Evolutionary conservation across 495 filamentous ascomycete species (phyloP).

Genomic region (Aspergillus incahuasiensis): DNA sequence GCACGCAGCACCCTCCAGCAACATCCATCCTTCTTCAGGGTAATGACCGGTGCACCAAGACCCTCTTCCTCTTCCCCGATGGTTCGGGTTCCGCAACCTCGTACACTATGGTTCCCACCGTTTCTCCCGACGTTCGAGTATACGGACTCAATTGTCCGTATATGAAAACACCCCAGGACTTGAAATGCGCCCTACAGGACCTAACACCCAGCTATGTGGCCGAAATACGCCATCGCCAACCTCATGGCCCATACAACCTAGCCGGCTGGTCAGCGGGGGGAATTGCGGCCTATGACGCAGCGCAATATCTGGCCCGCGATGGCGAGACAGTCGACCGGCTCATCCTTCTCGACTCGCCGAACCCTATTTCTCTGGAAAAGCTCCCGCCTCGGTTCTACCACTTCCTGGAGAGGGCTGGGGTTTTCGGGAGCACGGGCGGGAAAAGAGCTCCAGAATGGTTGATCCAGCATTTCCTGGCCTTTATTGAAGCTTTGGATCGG

Average conservation of each 20-base stretch:
- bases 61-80: slow-evolving; percentile 72
- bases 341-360: slow-evolving; percentile 29
- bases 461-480: slow-evolving; percentile 26
- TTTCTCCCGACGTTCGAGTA: slow-evolving; percentile 41
- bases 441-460: neutral
- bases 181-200: slow-evolving; percentile 3
- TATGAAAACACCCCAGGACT: slow-evolving; percentile 53
- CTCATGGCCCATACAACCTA: slow-evolving; percentile 62
- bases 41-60: slow-evolving; percentile 49
- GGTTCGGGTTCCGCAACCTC: slow-evolving; percentile 66
- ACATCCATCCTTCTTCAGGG: slow-evolving; percentile 46
- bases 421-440: slow-evolving; percentile 21
- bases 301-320: slow-evolving; percentile 24
- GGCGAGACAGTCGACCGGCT: slow-evolving; percentile 30
- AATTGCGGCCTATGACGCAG: slow-evolving; percentile 37
- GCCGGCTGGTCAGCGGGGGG: slow-evolving; percentile 55
- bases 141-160: slow-evolving; percentile 64
- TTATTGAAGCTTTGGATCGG: slow-evolving; percentile 25
- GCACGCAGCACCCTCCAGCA: neutral
- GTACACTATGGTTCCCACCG: slow-evolving; percentile 50
- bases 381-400: slow-evolving; percentile 18
- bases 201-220: slow-evolving; percentile 51
- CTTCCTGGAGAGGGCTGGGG: slow-evolving; percentile 21
- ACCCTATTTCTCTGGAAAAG: slow-evolving; percentile 3
- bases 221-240: slow-evolving; percentile 60